A percentile compares a stretch with the other conserved stretches of the same genome.
These are phyloP conservation scores for Lodderomyces oxycetoniae DNA, from an alignment of 1,139 yeast species.

Conservation along the genomic window DNA sequence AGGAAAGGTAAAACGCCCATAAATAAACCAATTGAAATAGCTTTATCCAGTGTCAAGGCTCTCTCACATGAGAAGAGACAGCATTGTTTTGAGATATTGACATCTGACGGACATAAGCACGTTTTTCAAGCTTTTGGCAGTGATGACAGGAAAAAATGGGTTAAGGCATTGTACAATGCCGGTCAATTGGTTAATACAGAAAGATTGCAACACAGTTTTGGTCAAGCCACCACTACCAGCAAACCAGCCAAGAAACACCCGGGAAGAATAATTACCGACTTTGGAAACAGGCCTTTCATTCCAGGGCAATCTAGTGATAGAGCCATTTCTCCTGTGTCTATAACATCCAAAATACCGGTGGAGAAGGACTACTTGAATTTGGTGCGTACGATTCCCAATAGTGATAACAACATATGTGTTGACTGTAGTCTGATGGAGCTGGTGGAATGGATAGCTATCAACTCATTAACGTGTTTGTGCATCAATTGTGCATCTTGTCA, in stretches of 20 bases:
- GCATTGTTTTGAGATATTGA: constrained; percentile 70
- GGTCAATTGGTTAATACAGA: constrained; percentile 37
- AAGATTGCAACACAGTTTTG: constrained; percentile 16
- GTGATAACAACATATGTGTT: constrained; percentile 65
- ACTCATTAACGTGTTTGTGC: constrained; percentile 68
- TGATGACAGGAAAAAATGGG: constrained; percentile 68
- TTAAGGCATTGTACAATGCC: constrained; percentile 51
- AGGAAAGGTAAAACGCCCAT: constrained; percentile 63
- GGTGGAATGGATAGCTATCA: constrained; percentile 89
- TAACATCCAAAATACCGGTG: constrained; percentile 22
- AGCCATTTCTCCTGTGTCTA: constrained; percentile 33
- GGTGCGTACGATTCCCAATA: constrained; percentile 44
- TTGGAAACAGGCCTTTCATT: constrained; percentile 16
- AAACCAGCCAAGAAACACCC: constrained; percentile 12
- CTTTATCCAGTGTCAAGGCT: constrained; percentile 63
- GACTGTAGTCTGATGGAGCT: constrained; percentile 66
- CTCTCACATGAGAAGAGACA: constrained; percentile 45
- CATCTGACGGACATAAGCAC: constrained; percentile 65
- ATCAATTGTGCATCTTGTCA: constrained; percentile 72
- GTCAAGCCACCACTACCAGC: constrained; percentile 1
- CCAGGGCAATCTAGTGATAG: constrained; percentile 20
- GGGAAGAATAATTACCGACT: constrained; percentile 14
- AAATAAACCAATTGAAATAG: constrained; percentile 67
- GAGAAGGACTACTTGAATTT: constrained; percentile 31
- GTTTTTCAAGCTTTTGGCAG: constrained; percentile 74